Base-by-base conservation (phyloP, 768 basidiomycete genomes). In the Tulasnella sp. region DNA sequence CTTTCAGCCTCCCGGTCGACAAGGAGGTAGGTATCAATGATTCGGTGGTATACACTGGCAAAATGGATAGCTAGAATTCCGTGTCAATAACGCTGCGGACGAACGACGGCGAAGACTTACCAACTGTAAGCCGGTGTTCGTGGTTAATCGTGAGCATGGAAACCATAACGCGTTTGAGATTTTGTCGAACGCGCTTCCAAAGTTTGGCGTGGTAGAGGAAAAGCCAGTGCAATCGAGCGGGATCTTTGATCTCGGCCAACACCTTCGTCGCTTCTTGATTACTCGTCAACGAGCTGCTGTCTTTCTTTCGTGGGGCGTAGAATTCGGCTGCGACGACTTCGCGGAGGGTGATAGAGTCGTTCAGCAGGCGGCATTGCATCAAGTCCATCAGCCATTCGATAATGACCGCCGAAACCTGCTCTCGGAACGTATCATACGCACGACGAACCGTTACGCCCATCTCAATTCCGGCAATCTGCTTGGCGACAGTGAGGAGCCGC, bases 1-100 rank as follows among this genome's bases (percentile, higher is more conserved):
- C 89, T 90, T 67, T 99, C 96, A 0, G 88, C 84, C 67, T 99
- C 94, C 11, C 93, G 79, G 63, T 98, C 96, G 19, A 86, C 80
- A 42, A 94, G 80, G 7, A 98, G 80, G 69, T 93, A 97, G 2
- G 89, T 80, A 63, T 94, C 88, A 63, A 93, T 85, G 48, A 97
- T 75, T 6, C 83, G 77, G 57, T 83, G 83, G 69, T 97, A 99
- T 8, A 89, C 81, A 52, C 77, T 78, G 0, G 88, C 84, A 67
- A 92, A 91, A 63, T 84, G 86, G 4, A 83, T 80, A 9, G 87
- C 90, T 92, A 57, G 23, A 19, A 12, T 9, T 57, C 9, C 19
- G 41, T 23, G n/a, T 60, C 8, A 39, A 31, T 32, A 17, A 17
- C 12, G 12, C 9, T 2, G 49, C 21, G 32, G 6, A 4, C 23